Evolutionary conservation across 2,329 filamentous ascomycete species (phyloP).

Genomic region (Monosporascus sp.): DNA sequence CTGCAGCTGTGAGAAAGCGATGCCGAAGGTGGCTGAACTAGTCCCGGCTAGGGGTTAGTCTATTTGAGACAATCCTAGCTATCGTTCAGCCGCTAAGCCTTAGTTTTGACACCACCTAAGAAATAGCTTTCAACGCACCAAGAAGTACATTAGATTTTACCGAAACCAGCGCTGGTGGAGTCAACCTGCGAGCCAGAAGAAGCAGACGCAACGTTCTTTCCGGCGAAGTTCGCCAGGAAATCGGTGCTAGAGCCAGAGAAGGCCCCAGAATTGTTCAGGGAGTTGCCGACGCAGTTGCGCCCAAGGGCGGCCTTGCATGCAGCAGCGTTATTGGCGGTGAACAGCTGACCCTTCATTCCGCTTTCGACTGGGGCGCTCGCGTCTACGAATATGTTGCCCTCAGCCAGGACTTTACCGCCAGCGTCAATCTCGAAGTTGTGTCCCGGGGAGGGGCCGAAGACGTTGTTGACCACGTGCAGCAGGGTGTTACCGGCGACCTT

Average conservation of each 20-base stretch:
- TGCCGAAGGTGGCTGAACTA: too few relatives aligned
- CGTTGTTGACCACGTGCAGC: conserved; percentile 35
- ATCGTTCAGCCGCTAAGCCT: too few relatives aligned
- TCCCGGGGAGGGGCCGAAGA: conserved; percentile 32
- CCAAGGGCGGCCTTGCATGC: conserved; percentile 40
- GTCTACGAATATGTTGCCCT: conserved; percentile 46
- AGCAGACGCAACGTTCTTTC: conserved; percentile 45
- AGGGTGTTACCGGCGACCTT: conserved; percentile 31
- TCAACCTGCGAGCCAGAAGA: conserved; percentile 28
- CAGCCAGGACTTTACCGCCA: conserved; percentile 36
- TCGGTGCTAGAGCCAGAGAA: conserved; percentile 35
- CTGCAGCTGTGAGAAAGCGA: too few relatives aligned
- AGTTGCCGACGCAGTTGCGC: conserved; percentile 45
- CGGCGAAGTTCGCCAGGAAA: conserved; percentile 44
- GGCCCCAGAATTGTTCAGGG: conserved; percentile 33
- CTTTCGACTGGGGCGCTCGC: conserved; percentile 30
- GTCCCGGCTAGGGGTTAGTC: too few relatives aligned
- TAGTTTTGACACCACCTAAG: too few relatives aligned
- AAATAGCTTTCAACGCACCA: too few relatives aligned
- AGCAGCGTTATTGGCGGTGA: conserved; percentile 30
- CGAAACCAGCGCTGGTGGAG: conserved; percentile 38
- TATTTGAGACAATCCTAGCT: too few relatives aligned
- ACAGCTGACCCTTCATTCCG: conserved; percentile 26
- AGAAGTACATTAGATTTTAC: conserved; percentile 28
- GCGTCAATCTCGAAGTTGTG: conserved; percentile 38